Percentiles rank a stretch among this genome's conserved stretches.
These are phyloP conservation scores for Hypoxylon fragiforme DNA, from an alignment of 495 filamentous ascomycete genomes.

Conservation along the genomic window DNA sequence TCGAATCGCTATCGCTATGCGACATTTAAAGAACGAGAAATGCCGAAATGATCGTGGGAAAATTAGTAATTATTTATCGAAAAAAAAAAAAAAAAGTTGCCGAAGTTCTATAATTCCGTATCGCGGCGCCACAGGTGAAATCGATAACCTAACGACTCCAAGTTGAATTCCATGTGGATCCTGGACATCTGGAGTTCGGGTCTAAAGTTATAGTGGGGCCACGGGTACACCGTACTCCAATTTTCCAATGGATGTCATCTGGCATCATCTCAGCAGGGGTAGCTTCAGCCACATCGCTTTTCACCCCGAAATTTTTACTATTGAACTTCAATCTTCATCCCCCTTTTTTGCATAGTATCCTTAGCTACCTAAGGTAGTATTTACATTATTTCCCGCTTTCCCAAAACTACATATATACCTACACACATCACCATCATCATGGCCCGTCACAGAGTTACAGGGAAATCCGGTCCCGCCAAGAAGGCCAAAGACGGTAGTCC, in stretches of 20 bases:
- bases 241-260: too few relatives aligned
- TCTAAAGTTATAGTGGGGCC: too few relatives aligned
- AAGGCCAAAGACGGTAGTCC: constrained; percentile 31
- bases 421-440: constrained; percentile 4
- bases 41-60: not conserved
- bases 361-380: too few relatives aligned
- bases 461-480: constrained; percentile 20
- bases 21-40: constrained; percentile 27
- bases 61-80: not conserved
- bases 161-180: too few relatives aligned
- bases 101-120: not conserved
- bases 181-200: too few relatives aligned
- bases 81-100: constrained; percentile 12
- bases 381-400: too few relatives aligned
- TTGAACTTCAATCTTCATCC: not conserved
- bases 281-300: constrained; percentile 31
- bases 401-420: not conserved
- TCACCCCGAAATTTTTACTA: constrained; percentile 13
- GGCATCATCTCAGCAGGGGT: constrained; percentile 14
- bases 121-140: constrained; percentile 11
- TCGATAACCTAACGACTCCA: too few relatives aligned
- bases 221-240: too few relatives aligned
- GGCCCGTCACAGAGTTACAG: constrained; percentile 29
- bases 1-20: constrained; percentile 11
- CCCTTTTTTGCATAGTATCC: not conserved